Base-by-base conservation (phyloP, 148 eudicot species). In the Amaranthus cruentus region DNA sequence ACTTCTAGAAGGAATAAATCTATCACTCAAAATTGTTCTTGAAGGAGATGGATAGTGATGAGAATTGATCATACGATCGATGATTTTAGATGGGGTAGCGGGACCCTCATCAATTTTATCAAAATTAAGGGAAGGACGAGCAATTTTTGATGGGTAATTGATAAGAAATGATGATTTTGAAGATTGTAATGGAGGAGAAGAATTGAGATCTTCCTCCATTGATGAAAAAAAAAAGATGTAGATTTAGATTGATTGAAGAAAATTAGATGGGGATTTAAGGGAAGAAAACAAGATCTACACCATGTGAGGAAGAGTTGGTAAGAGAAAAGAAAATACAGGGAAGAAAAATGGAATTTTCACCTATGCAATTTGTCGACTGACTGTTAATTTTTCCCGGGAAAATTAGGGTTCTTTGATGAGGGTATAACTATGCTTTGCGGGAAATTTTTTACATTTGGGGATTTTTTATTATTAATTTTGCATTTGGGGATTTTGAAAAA, bases 1-100 rank as follows among this genome's bases (percentile, higher is more conserved):
- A 18, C 91, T 81, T 65, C 98, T 85, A 5, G 84, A 79, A 0
- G 98, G 98, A 11, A 94, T 94, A 80, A 94, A 93, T 0, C 98
- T 85, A 66, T 93, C 98, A 63, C 89, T 80, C 72, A 80, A 82
- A 70, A 93, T 93, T 2, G 94, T 68, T 15, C 96, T 83, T 9
- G 94, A 86, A 0, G 90, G 89, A 1, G 92, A 86, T 15, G 89
- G 87, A 58, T 76, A 82, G 77, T 89, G 85, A 38, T 75, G 70
- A 3, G 76, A 67, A 47, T 84, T 86, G 51, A 87, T 74, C 73
- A 87, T 74, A 12, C 79, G 81, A 10, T 81, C 68, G 60, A 84
- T 81, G 53, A 55, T 76, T 49, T 7, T 78, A 57, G 76, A 71
- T 18, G 69, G 85, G 70, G 90, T 81, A 3, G 84, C 60, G 68